A percentile compares a stretch with the other conserved stretches of the same genome.
These are phyloP conservation scores for Ampelocalamus luodianensis DNA, from an alignment of 176 grass and related monocot genomes.

Conservation along the genomic window DNA sequence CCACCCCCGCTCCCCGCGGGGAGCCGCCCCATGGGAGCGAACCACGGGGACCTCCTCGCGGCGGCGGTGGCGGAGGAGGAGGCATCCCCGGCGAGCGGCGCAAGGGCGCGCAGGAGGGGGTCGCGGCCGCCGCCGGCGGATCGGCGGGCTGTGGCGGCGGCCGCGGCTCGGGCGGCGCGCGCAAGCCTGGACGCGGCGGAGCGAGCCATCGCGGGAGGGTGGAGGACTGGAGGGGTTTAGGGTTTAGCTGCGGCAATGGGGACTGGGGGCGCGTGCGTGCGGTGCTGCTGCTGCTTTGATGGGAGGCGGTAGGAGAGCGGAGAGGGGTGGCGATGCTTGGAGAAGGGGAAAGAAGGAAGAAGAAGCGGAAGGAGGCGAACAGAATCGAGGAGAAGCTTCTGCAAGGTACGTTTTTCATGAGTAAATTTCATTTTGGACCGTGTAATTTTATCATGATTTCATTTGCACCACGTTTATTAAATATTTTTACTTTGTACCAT, in stretches of 20 bases:
- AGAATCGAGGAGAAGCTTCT: constrained; percentile 45
- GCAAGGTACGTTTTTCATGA: not conserved
- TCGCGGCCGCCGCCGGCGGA: constrained; percentile 18
- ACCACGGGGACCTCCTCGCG: constrained; percentile 14
- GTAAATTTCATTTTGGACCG: too few species aligned
- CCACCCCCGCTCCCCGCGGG: not conserved
- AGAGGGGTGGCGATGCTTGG: constrained; percentile 46
- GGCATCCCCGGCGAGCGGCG: constrained; percentile 1
- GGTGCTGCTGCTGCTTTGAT: not conserved
- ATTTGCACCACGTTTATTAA: too few species aligned
- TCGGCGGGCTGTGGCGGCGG: constrained; percentile 28
- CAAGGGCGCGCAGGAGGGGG: constrained; percentile 21
- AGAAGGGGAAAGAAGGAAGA: constrained; percentile 56
- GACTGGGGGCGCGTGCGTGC: not conserved
- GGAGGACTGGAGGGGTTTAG: constrained; percentile 2
- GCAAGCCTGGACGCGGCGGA: constrained; percentile 52
- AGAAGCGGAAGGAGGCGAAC: constrained; percentile 9
- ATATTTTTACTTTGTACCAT: too few species aligned
- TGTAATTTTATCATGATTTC: too few species aligned
- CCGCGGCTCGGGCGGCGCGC: constrained; percentile 12
- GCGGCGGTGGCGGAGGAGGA: not conserved
- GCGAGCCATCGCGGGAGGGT: constrained; percentile 14
- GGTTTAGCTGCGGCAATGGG: constrained; percentile 14
- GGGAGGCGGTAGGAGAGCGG: not conserved
- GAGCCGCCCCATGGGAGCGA: constrained; percentile 9